Base-by-base conservation (phyloP, 1,139 yeast genomes). In the Magnusiomyces fungicola region DNA sequence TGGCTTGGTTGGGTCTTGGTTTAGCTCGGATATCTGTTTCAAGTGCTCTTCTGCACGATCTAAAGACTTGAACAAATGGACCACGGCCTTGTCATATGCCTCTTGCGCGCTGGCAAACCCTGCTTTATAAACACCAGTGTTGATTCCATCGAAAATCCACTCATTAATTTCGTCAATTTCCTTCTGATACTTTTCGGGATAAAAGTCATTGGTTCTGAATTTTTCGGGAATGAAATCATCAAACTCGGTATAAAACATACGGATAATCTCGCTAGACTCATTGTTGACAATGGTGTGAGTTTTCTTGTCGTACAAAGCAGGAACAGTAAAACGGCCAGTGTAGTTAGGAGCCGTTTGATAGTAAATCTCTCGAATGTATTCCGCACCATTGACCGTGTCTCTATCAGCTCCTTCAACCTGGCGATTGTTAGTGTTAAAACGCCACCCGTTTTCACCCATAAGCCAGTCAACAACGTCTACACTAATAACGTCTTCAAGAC, bases 121-220 rank as follows among this genome's bases (percentile, higher is more conserved):
- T 2, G 95, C 58, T 70, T 89, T 92, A 74, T 92, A 92, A 32
- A 92, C 97, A 38, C 97, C 97, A 64, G 88, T 89, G 73, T 89
- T 90, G 66, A 92, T 83, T 59, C 75, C 78, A 61, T 84, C 83
- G 65, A 90, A 90, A 45, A 86, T 76, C 94, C 95, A 85, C n/a
- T 71, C 75, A 62, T 90, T 89, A 58, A 87, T 62, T 50, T 79
- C 88, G 60, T 90, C 95, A 60, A 90, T 87, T 55, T 80, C 67
- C 0, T 65, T 49, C 54, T 72, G 73, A 53, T 80, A 68, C 1
- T 65, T 64, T 19, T 68, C 65, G 10, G 97, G 97, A 56, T 83
- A 82, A 55, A 81, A 69, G 61, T 83, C 79, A n/a, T 82, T 59
- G 1, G 71, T 65, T 46, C 74, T 73, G 61, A 71, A 73, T 56